phyloP scores from a whole-genome alignment of 2,329 filamentous ascomycete species.

The Xylaria sp. region DNA sequence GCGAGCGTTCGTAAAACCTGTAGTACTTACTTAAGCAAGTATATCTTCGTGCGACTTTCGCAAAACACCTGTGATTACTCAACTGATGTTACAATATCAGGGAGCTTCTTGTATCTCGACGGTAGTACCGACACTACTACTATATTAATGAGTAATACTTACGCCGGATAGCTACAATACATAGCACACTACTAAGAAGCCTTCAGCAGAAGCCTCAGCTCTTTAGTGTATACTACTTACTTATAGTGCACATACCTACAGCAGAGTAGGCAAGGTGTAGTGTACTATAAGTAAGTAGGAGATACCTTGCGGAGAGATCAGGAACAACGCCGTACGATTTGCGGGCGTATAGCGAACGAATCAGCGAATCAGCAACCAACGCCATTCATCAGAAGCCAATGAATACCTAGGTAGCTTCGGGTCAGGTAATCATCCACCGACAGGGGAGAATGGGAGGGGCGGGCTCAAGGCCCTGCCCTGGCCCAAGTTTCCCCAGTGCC shows the following conservation, averaged over 20 bases:
- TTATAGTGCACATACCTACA: too few species aligned
- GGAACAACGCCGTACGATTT: constrained; percentile 15
- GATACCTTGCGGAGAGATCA: background rate
- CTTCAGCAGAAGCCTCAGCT: background rate
- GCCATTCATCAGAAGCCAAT: constrained; percentile 12
- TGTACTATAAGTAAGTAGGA: background rate
- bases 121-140: too few species aligned
- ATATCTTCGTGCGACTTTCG: too few species aligned
- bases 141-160: background rate
- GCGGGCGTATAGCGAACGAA: constrained; percentile 11
- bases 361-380: constrained; percentile 26
- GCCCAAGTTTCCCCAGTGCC: constrained; percentile 18
- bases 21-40: too few species aligned
- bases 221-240: background rate
- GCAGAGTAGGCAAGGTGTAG: background rate
- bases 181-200: background rate
- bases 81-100: too few species aligned
- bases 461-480: constrained; percentile 6
- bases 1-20: too few species aligned
- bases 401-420: constrained; percentile 14
- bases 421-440: background rate
- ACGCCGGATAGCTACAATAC: background rate
- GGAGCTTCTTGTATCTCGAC: too few species aligned
- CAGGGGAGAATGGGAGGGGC: background rate
- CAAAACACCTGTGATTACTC: too few species aligned